Evolutionary conservation across 2,329 filamentous ascomycete species (phyloP).

Genomic region (Colletotrichum abscissum): DNA sequence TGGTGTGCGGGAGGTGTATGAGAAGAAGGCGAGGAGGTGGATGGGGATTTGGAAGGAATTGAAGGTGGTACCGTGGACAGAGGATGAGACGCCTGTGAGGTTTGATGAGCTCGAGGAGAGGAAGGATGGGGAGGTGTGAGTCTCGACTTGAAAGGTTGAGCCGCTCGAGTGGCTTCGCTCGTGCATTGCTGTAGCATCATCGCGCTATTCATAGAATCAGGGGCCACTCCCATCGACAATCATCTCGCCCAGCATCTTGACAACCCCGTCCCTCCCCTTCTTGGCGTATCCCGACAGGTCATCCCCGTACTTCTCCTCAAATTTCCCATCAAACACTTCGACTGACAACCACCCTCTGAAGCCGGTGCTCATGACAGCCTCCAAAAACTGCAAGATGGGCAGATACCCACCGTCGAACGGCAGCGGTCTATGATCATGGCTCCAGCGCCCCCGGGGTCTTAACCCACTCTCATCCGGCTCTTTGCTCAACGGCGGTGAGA

Average conservation of each 20-base stretch:
- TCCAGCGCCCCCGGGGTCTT: slow-evolving; percentile 75
- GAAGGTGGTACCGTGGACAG: slow-evolving; percentile 42
- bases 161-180: neutral
- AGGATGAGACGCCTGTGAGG: neutral
- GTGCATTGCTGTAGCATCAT: too few species aligned
- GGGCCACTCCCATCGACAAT: slow-evolving; percentile 8
- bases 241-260: slow-evolving; percentile 28
- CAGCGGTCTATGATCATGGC: slow-evolving; percentile 75
- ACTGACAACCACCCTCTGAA: slow-evolving; percentile 75
- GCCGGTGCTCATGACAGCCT: slow-evolving; percentile 74
- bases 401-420: slow-evolving; percentile 79
- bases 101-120: neutral
- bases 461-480: slow-evolving; percentile 62
- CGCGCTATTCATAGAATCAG: too few species aligned
- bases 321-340: slow-evolving; percentile 62
- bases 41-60: slow-evolving; percentile 43
- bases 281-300: slow-evolving; percentile 41
- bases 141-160: neutral
- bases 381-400: slow-evolving; percentile 72
- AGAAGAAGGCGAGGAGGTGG: slow-evolving; percentile 47
- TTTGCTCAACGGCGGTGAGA: slow-evolving; percentile 64
- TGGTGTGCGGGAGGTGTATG: slow-evolving; percentile 42
- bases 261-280: slow-evolving; percentile 37
- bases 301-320: slow-evolving; percentile 44
- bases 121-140: neutral